phyloP scores from a whole-genome alignment of 805 yeast genomes.

The Saccharomyces mikatae region DNA sequence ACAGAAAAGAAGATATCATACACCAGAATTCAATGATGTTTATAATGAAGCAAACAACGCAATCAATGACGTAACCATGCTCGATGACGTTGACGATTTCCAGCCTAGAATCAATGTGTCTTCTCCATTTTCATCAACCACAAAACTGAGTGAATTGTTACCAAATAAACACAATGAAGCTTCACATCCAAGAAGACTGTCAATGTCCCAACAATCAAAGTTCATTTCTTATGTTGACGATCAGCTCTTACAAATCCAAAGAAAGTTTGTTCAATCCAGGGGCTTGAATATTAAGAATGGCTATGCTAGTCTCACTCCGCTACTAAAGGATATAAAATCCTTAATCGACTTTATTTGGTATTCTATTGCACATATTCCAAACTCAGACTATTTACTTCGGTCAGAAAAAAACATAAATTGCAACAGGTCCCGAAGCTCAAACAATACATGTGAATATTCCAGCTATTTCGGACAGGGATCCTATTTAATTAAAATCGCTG shows the following conservation, averaged over 20 bases:
- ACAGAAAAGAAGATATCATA: not conserved
- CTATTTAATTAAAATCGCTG: conserved; percentile 54
- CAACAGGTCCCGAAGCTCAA: not conserved
- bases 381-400: conserved; percentile 20
- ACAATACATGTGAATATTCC: conserved; percentile 5
- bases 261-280: conserved; percentile 42
- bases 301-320: conserved; percentile 25
- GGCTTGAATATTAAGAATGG: conserved; percentile 29
- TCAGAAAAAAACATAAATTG: not conserved
- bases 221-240: conserved; percentile 49
- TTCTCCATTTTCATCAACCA: conserved; percentile 27
- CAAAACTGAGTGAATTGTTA: conserved; percentile 4
- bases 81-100: conserved; percentile 27
- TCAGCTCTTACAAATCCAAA: conserved; percentile 44
- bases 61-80: conserved; percentile 7
- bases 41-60: conserved; percentile 6
- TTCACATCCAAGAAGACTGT: conserved; percentile 26
- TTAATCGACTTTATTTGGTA: conserved; percentile 55
- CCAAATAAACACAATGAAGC: not conserved
- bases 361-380: conserved; percentile 38
- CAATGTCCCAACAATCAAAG: conserved; percentile 47
- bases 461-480: conserved; percentile 51
- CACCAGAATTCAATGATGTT: conserved; percentile 4
- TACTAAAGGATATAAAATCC: conserved; percentile 39
- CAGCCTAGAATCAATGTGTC: conserved; percentile 23